Conservation (phyloP, 2,329 filamentous ascomycete species). For the Nothomitra cinnamomea region DNA sequence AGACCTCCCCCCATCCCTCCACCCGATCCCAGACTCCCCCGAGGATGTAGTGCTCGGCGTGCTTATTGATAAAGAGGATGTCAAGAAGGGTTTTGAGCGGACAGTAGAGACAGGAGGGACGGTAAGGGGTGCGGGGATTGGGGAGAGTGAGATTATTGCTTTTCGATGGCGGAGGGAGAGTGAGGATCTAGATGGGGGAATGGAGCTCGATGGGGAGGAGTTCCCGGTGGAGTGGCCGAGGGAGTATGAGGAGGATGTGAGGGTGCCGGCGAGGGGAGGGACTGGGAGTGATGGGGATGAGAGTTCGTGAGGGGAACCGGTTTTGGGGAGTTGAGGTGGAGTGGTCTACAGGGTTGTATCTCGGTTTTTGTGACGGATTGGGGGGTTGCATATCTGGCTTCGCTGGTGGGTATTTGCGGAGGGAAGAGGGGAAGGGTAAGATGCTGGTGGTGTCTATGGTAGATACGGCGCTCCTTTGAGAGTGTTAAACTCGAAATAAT, state of each 20-base stretch:
- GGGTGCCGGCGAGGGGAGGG: conserved; percentile 9
- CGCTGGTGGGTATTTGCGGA: too few relatives aligned
- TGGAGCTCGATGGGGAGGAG: conserved; percentile 17
- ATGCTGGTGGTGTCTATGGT: too few relatives aligned
- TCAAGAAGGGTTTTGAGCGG: conserved; percentile 15
- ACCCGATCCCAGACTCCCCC: conserved; percentile 24
- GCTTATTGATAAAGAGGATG: conserved; percentile 23
- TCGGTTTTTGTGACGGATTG: too few relatives aligned
- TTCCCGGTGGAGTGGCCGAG: conserved; percentile 9
- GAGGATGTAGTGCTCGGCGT: conserved; percentile 30
- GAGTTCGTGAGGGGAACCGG: too few relatives aligned
- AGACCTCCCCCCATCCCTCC: conserved; percentile 39
- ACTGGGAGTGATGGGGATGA: too few relatives aligned
- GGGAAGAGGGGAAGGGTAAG: too few relatives aligned
- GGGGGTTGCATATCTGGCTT: too few relatives aligned
- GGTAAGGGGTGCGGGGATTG: conserved; percentile 21
- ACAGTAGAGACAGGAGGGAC: conserved; percentile 17
- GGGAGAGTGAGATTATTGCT: conserved; percentile 23
- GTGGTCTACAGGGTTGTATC: too few relatives aligned
- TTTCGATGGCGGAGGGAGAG: conserved; percentile 17
- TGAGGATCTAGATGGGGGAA: conserved; percentile 3
- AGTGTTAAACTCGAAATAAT: too few relatives aligned
- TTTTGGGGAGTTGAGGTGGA: too few relatives aligned
- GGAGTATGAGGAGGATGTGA: conserved; percentile 27
- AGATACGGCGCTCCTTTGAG: too few relatives aligned